These are phyloP conservation scores for Silene vulgaris DNA, from an alignment of 179 eudicot genomes.

Conservation along the genomic window DNA sequence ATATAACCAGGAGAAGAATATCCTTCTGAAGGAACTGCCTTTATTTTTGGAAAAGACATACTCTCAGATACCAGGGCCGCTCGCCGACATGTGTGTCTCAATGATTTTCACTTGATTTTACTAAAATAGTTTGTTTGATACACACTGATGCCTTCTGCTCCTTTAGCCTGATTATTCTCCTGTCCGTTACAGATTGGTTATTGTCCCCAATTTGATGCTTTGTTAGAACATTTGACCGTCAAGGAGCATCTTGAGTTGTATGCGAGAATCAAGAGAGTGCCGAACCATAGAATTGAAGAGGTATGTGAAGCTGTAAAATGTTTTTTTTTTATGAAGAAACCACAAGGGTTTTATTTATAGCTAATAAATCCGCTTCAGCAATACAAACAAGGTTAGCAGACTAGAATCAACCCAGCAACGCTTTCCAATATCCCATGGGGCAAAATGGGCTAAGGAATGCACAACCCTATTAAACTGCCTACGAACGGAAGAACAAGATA, in stretches of 20 bases:
- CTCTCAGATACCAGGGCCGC: conserved; percentile 70
- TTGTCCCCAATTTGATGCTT: conserved; percentile 99
- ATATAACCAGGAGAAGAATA: conserved; percentile 67
- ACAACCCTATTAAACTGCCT: no score
- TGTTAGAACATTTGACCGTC: conserved; percentile 73
- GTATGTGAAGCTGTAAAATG: conserved; percentile 36
- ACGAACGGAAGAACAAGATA: no score
- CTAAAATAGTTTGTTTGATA: background rate
- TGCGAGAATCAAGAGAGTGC: conserved; percentile 88
- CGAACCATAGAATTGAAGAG: conserved; percentile 54
- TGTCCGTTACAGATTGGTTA: conserved; percentile 69
- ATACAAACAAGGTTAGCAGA: no score
- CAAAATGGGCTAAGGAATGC: no score
- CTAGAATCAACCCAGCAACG: no score
- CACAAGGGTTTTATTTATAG: no score
- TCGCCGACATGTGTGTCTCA: conserved; percentile 63
- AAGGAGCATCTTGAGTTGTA: conserved; percentile 93
- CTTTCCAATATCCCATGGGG: no score
- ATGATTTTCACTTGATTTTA: conserved; percentile 3
- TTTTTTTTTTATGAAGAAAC: no score
- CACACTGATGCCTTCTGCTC: conserved; percentile 11
- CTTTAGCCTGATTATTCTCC: conserved; percentile 16
- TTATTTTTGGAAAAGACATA: conserved; percentile 76
- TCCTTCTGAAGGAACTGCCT: conserved; percentile 90
- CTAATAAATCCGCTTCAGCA: no score